Evolutionary conservation across 1,284 basidiomycete genomes (phyloP), one percentile per base, ranked within the genome.

Genomic region (Pseudozyma tsukubaensis): DNA sequence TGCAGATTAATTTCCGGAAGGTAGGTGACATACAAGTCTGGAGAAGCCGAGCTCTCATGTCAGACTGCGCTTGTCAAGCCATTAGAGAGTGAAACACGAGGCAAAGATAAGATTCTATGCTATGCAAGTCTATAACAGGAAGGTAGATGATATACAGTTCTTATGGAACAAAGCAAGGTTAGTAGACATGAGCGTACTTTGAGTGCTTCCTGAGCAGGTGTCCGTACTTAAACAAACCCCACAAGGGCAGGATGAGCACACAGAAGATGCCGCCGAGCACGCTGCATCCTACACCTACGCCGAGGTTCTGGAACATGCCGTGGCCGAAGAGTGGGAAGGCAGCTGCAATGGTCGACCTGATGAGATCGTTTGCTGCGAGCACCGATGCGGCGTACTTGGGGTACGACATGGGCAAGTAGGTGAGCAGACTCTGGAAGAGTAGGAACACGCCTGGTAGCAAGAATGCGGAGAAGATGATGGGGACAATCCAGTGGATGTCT

Each of bases 401-500:
- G 14, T 72, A 72, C 47, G 65, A 72, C 60, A 72, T 69, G 9
- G 71, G 71, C 45, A 76, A 47, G 45, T 72, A 72, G 13, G 60
- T 57, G 9, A 78, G 50, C 10, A 74, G 19, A 32, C 55, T 57
- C 49, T 78, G 77, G 66, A 80, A 79, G 35, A 76, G 62, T 18
- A 76, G 44, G 52, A 79, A 80, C 5, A 68, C 61, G n/a, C 69
- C 69, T 1, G 73, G 59, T 6, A 45, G 62, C 50, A 80, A 35
- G 42, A 50, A 19, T 1, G 59, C 52, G 7, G 59, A 58, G 50
- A 65, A 64, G 55, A 77, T 59, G 60, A 77, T 63, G 24, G 77
- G 76, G 1, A 71, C 77, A 35, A 79, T 77, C 72, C 75, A 80
- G 72, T 78, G 77, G 48, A 79, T 78, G 16, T 72, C 69, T 19